phyloP scores from a whole-genome alignment of 495 filamentous ascomycete species.

The Aspergillus avenaceus region DNA sequence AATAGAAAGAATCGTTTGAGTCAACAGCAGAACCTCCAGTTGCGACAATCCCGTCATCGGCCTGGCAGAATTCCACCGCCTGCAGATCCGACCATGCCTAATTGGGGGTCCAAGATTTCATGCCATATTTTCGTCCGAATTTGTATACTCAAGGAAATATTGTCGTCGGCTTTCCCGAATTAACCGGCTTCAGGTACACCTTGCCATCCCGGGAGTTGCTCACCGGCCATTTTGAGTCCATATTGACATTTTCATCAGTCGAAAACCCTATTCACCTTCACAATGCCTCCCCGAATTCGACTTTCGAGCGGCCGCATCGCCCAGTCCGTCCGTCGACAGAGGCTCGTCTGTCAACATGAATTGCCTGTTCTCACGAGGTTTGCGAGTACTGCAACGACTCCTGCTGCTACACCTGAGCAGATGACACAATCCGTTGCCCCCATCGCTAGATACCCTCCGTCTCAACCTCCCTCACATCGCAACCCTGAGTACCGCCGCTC shows the following conservation, averaged over 20 bases:
- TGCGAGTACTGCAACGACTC: constrained; percentile 43
- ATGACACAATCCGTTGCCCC: constrained; percentile 51
- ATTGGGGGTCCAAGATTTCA: constrained; percentile 18
- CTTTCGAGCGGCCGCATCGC: constrained; percentile 23
- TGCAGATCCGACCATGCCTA: constrained; percentile 5
- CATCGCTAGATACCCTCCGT: constrained; percentile 56
- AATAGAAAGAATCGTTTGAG: neutral
- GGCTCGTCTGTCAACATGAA: constrained; percentile 33
- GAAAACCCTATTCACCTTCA: constrained; percentile 8
- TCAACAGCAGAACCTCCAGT: neutral
- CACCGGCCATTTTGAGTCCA: neutral
- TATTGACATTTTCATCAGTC: neutral
- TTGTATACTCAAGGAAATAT: constrained; percentile 3
- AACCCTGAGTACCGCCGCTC: constrained; percentile 84
- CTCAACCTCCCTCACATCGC: constrained; percentile 84
- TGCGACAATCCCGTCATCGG: neutral
- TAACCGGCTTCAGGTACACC: neutral
- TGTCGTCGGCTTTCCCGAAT: constrained; percentile 12
- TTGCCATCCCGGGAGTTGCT: neutral
- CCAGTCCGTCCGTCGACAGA: constrained; percentile 30
- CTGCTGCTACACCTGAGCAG: constrained; percentile 44
- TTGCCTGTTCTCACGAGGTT: constrained; percentile 23
- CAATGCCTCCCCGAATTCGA: constrained; percentile 48
- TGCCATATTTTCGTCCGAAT: constrained; percentile 13
- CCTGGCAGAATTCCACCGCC: constrained; percentile 28